A percentile compares a stretch with the other conserved stretches of the same genome.
These are phyloP conservation scores for Chiua virens DNA, from an alignment of 768 basidiomycete species.

Conservation along the genomic window DNA sequence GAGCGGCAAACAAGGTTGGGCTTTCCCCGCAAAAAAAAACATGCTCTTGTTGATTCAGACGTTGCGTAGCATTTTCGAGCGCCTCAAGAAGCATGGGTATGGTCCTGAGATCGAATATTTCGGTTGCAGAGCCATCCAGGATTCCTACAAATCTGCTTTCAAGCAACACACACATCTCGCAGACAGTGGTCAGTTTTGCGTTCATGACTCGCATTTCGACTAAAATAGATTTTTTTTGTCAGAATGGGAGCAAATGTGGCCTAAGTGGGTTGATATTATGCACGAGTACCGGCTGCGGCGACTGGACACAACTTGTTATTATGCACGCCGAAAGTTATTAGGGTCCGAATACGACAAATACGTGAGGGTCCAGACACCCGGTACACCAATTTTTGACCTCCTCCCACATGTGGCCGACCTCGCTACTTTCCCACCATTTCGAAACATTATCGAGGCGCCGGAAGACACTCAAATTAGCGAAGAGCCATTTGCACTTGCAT, in stretches of 20 bases:
- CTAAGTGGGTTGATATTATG: neutral
- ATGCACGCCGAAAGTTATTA: constrained; percentile 1
- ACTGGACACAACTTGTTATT: neutral
- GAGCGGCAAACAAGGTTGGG: neutral
- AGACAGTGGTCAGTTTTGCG: constrained; percentile 4
- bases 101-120: neutral
- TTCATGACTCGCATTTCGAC: too few species aligned
- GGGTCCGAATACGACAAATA: neutral
- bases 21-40: neutral
- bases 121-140: neutral
- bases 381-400: neutral
- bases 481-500: constrained; percentile 1
- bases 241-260: constrained; percentile 16
- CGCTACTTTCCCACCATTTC: constrained; percentile 3
- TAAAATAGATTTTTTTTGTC: neutral
- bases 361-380: neutral
- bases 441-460: constrained; percentile 3
- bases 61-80: constrained; percentile 6
- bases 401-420: constrained; percentile 12
- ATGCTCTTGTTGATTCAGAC: neutral
- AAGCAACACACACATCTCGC: neutral
- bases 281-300: neutral
- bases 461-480: neutral
- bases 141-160: neutral
- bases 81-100: constrained; percentile 8